Conservation (phyloP, 1,139 yeast genomes). For the Petasospora rhodanensis region DNA sequence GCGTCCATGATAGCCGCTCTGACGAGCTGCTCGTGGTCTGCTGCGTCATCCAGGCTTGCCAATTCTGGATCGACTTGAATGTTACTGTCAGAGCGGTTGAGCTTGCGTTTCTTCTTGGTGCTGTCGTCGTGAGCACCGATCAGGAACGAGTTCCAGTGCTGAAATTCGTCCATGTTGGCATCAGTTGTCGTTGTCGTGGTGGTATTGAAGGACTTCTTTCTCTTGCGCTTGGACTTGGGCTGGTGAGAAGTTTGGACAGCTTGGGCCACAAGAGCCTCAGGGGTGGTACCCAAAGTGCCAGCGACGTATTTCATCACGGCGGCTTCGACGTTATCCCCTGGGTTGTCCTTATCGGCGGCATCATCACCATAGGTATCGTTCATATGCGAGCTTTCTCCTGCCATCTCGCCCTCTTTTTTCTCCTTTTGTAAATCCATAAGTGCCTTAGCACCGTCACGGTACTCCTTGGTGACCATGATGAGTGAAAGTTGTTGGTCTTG, state of each 20-base stretch:
- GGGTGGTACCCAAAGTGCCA: slow-evolving; percentile 43
- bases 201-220: slow-evolving; percentile 23
- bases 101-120: slow-evolving; percentile 18
- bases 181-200: too few species aligned
- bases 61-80: slow-evolving; percentile 63
- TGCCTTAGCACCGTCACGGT: slow-evolving; percentile 29
- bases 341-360: slow-evolving; percentile 15
- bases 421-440: slow-evolving; percentile 26
- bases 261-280: too few species aligned
- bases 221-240: slow-evolving; percentile 17
- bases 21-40: slow-evolving; percentile 54
- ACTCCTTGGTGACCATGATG: slow-evolving; percentile 22
- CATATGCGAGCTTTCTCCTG: too few species aligned
- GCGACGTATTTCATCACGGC: slow-evolving; percentile 72
- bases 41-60: slow-evolving; percentile 41
- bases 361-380: slow-evolving; percentile 3
- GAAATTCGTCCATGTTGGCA: slow-evolving; percentile 25
- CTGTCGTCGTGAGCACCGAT: slow-evolving; percentile 24
- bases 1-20: slow-evolving; percentile 68
- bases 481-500: too few species aligned
- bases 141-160: slow-evolving; percentile 32
- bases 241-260: neutral
- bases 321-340: slow-evolving; percentile 49
- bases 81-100: too few species aligned
- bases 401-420: slow-evolving; percentile 6